A percentile compares a stretch with the other conserved stretches of the same genome.
These are phyloP conservation scores for Ceratocystis lukuohia DNA, from an alignment of 2,329 filamentous ascomycete species.

Conservation along the genomic window DNA sequence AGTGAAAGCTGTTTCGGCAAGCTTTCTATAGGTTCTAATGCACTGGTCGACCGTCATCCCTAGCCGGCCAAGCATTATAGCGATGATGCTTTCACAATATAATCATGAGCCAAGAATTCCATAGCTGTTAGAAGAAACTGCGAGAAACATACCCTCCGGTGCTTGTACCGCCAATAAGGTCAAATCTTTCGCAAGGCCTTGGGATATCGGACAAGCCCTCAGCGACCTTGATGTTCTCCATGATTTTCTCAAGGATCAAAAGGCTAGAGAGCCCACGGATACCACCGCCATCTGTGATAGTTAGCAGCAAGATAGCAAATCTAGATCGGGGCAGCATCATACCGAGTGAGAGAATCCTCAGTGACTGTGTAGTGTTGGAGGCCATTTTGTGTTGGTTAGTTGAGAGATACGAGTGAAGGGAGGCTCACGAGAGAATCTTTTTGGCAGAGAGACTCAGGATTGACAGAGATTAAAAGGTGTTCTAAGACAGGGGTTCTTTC, in stretches of 20 bases:
- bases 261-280: conserved; percentile 23
- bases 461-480: too few relatives aligned
- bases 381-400: too few relatives aligned
- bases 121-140: not conserved
- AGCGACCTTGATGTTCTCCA: conserved; percentile 21
- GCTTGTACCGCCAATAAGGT: conserved; percentile 26
- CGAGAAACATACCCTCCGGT: conserved; percentile 23
- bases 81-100: not conserved
- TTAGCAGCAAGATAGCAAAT: too few relatives aligned
- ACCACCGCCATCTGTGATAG: conserved; percentile 22
- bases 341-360: too few relatives aligned
- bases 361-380: too few relatives aligned
- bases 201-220: conserved; percentile 20
- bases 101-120: too few relatives aligned
- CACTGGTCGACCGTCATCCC: not conserved
- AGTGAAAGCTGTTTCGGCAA: not conserved
- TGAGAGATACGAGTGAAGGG: too few relatives aligned
- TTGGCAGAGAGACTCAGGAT: too few relatives aligned
- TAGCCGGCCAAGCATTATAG: not conserved
- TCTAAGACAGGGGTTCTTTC: too few relatives aligned
- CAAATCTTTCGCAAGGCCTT: conserved; percentile 24
- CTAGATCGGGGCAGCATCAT: too few relatives aligned
- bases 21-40: not conserved
- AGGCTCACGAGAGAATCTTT: too few relatives aligned
- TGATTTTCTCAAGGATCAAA: conserved; percentile 18